phyloP scores from a whole-genome alignment of 2,329 filamentous ascomycete species.

The Annulohypoxylon truncatum region DNA sequence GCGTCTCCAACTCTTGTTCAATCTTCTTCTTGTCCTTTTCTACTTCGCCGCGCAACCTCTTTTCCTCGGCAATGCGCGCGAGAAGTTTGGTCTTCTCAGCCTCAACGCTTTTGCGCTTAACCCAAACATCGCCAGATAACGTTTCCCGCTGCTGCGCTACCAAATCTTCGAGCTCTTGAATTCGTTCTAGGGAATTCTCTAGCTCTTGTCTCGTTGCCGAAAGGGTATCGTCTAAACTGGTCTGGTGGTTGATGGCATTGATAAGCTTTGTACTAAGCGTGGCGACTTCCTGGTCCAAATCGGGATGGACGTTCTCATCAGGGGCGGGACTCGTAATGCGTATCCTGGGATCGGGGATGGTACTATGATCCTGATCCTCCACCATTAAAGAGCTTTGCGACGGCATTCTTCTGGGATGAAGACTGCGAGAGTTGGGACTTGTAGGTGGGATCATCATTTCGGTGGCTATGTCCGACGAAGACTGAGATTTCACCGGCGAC shows the following conservation, averaged over 20 bases:
- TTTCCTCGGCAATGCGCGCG: constrained; percentile 72
- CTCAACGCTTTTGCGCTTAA: constrained; percentile 80
- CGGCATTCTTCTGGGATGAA: constrained; percentile 50
- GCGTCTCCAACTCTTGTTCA: constrained; percentile 88
- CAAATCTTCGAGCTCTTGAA: constrained; percentile 73
- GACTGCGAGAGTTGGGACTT: constrained; percentile 49
- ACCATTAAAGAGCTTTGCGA: constrained; percentile 59
- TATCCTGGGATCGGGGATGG: constrained; percentile 73
- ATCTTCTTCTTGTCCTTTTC: constrained; percentile 89
- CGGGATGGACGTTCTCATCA: constrained; percentile 61
- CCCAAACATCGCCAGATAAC: constrained; percentile 78
- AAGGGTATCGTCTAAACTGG: constrained; percentile 87
- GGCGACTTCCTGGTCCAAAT: constrained; percentile 80
- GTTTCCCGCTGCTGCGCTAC: constrained; percentile 77
- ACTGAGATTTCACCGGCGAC: constrained; percentile 51
- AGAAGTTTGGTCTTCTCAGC: constrained; percentile 72
- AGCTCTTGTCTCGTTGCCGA: constrained; percentile 86
- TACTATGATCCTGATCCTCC: constrained; percentile 73
- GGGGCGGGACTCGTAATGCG: constrained; percentile 61
- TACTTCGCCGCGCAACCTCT: constrained; percentile 69
- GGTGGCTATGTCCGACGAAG: constrained; percentile 44
- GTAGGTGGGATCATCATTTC: constrained; percentile 44
- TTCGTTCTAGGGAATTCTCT: constrained; percentile 74
- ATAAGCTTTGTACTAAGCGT: constrained; percentile 95
- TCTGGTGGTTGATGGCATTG: constrained; percentile 97